phyloP scores from a whole-genome alignment of 2,329 filamentous ascomycete species.

The Fusarium papillatum region DNA sequence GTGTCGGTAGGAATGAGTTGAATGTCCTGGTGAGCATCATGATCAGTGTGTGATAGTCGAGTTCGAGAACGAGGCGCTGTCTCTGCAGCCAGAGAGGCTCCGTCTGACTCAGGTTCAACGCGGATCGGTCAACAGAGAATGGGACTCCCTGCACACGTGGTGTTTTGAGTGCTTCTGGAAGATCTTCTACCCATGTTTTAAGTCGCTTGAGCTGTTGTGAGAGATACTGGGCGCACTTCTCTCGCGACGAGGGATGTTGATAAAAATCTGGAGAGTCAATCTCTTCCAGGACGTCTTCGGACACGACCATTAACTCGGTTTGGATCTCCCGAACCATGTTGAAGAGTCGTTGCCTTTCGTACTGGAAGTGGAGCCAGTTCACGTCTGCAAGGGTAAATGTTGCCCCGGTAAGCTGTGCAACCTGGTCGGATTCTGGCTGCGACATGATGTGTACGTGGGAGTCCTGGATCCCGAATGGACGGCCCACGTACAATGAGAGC shows the following conservation, averaged over 20 bases:
- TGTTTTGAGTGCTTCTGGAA: conserved; percentile 55
- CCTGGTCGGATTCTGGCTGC: conserved; percentile 19
- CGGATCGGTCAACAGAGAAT: conserved; percentile 54
- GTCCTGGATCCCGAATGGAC: conserved; percentile 27
- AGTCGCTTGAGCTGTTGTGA: conserved; percentile 47
- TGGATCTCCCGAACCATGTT: conserved; percentile 32
- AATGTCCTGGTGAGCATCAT: conserved; percentile 56
- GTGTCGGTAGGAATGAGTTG: conserved; percentile 51
- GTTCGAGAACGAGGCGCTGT: conserved; percentile 56
- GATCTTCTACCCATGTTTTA: conserved; percentile 40
- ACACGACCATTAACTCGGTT: conserved; percentile 24
- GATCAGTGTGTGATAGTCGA: conserved; percentile 56
- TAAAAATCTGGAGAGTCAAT: conserved; percentile 37
- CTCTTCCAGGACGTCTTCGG: conserved; percentile 30
- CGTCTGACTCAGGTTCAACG: conserved; percentile 46
- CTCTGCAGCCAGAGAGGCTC: conserved; percentile 58
- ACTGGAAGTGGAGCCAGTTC: conserved; percentile 40
- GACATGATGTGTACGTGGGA: neutral
- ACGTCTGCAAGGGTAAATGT: conserved; percentile 29
- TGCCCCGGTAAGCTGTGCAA: conserved; percentile 28
- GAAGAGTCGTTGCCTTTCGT: conserved; percentile 36
- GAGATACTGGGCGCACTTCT: conserved; percentile 45
- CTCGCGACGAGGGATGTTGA: conserved; percentile 37
- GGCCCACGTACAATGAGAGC: conserved; percentile 34
- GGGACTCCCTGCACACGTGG: conserved; percentile 49